phyloP scores from a whole-genome alignment of 164 flowering plant species.

The Platanus orientalis region DNA sequence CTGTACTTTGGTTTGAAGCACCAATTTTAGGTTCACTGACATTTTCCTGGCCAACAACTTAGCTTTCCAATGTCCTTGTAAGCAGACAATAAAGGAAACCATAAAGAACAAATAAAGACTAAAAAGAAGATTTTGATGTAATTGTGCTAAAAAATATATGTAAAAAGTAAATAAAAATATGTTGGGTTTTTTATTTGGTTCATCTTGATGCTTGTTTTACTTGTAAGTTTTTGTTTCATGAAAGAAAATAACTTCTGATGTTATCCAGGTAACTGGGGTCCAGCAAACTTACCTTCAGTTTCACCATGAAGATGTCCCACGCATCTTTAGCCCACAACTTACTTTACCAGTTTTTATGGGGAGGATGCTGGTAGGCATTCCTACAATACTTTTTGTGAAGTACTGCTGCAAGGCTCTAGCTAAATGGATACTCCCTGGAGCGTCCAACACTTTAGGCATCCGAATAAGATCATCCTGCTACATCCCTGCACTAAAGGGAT shows the following conservation, averaged over 20 bases:
- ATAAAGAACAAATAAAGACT: too few relatives aligned
- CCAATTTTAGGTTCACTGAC: too few relatives aligned
- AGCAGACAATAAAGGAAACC: too few relatives aligned
- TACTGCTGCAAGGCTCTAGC: conserved; percentile 92
- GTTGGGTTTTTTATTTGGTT: too few relatives aligned
- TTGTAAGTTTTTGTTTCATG: neutral
- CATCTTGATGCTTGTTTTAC: too few relatives aligned
- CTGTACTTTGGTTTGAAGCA: too few relatives aligned
- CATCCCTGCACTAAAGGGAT: conserved; percentile 51
- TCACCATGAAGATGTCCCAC: conserved; percentile 83
- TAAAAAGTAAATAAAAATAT: too few relatives aligned
- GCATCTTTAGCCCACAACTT: conserved; percentile 55
- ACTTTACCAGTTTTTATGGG: conserved; percentile 43
- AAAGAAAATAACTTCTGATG: neutral
- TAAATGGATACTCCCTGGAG: conserved; percentile 75
- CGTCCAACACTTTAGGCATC: conserved; percentile 69
- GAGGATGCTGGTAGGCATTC: conserved; percentile 72
- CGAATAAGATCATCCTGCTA: conserved; percentile 73
- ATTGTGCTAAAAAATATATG: too few relatives aligned
- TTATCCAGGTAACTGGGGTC: conserved; percentile 76
- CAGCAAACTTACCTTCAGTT: conserved; percentile 89
- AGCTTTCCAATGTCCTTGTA: too few relatives aligned
- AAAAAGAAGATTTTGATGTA: too few relatives aligned
- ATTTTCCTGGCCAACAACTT: too few relatives aligned
- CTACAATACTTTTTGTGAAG: conserved; percentile 81